Evolutionary conservation across 345 rosid species (phyloP).

Genomic region (Arabis hirsuta): DNA sequence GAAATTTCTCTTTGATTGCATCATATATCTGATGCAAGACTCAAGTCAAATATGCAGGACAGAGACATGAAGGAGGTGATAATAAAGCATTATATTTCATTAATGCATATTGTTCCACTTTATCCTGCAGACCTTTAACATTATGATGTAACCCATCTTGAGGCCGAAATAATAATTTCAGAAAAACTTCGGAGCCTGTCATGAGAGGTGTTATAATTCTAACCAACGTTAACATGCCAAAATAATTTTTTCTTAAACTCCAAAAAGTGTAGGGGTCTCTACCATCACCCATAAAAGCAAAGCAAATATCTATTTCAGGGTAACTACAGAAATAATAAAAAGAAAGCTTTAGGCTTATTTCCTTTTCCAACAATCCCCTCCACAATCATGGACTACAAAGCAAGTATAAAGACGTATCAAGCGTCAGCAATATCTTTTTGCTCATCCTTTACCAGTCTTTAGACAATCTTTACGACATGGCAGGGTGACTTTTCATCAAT

Average conservation of each 20-base stretch:
- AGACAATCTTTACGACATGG: constrained; percentile 43
- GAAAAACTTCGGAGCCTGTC: background rate
- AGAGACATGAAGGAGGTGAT: constrained; percentile 31
- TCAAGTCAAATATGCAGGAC: constrained; percentile 5
- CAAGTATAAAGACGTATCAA: constrained; percentile 36
- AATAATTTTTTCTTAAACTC: constrained; percentile 12
- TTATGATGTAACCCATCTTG: constrained; percentile 33
- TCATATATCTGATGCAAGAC: constrained; percentile 28
- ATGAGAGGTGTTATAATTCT: constrained; percentile 18
- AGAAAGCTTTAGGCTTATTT: constrained; percentile 36
- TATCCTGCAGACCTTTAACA: constrained; percentile 25
- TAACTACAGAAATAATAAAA: constrained; percentile 28
- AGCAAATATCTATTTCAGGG: constrained; percentile 30
- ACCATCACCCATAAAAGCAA: constrained; percentile 34
- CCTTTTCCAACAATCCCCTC: constrained; percentile 45
- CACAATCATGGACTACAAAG: constrained; percentile 45
- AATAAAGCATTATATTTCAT: constrained; percentile 19
- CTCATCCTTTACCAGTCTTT: constrained; percentile 35
- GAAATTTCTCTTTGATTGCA: constrained; percentile 23
- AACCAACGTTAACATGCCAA: constrained; percentile 18
- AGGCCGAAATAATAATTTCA: constrained; percentile 18
- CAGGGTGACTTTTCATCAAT: constrained; percentile 39
- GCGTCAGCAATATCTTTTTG: constrained; percentile 42
- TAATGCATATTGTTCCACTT: constrained; percentile 22
- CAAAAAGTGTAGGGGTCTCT: constrained; percentile 22